Evolutionary conservation across 2,329 filamentous ascomycete species (phyloP), one percentile per base, ranked within the genome.

Genomic region (Chrysosporium queenslandicum): DNA sequence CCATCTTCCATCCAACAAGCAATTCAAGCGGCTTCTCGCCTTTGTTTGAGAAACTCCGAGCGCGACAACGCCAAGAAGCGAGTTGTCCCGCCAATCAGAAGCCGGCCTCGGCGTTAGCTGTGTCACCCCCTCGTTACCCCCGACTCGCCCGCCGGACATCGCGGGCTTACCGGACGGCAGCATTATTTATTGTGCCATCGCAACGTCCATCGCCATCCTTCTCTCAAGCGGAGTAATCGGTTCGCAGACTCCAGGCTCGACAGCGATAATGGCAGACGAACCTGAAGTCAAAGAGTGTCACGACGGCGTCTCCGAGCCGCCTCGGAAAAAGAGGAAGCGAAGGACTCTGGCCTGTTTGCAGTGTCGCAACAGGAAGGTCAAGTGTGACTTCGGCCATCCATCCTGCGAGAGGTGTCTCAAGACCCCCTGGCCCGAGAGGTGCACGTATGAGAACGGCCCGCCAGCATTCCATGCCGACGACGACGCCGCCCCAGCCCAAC

Each of bases 321-420:
- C 62, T 7, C 61, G 64, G 40, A 64, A 64, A 51, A 67, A 67
- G 27, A 59, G 68, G 27, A 65, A 66, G 53, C 60, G 69, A 20
- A 64, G 68, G 21, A 69, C 70, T 8, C 64, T 71, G 56, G 68
- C 70, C 14, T 72, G 70, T 55, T 64, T 65, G 16, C 68, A 68
- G 32, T 72, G 70, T 55, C 67, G 70, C 51, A 66, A 62, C 51
- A 61, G 69, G 42, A 72, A 72, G 56, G 59, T 72, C 30, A 69
- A 67, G 53, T 72, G 70, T 53, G 70, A 72, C 55, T 66, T 69
- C 32, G 65, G 66, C 30, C 71, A 68, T 61, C 69, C 69, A 8
- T 61, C 63, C 2, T 72, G 69, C 53, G 60, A 64, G 18, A 64
- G 69, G 16, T 72, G 69, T 53, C 54, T 62, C 36, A 71, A 71